Percentiles rank a stretch among this genome's conserved stretches.
Conservation (phyloP, 768 basidiomycete genomes). For the Phylloporus sp. region DNA sequence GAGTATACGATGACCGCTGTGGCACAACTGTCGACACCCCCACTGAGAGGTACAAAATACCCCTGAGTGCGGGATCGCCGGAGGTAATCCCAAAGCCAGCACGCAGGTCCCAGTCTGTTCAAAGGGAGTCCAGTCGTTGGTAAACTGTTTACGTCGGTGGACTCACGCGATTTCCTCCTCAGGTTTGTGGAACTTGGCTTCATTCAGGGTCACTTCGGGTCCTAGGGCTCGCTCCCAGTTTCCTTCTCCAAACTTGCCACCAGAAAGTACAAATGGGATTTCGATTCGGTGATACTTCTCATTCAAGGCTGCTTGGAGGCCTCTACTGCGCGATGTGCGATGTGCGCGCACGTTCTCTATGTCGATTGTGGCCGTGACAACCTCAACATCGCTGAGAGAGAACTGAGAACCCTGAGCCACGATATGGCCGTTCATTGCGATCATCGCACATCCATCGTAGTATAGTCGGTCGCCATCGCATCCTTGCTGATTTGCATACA, state of each 20-base stretch:
- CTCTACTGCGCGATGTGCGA: slow-evolving; percentile 76
- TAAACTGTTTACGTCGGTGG: neutral
- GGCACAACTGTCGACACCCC: slow-evolving; percentile 96
- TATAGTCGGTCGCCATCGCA: slow-evolving; percentile 98
- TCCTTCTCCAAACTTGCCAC: slow-evolving; percentile 66
- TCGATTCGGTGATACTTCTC: slow-evolving; percentile 80
- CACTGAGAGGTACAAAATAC: slow-evolving; percentile 92
- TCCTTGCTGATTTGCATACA: slow-evolving; percentile 98
- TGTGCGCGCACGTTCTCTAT: slow-evolving; percentile 96
- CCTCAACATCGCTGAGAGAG: slow-evolving; percentile 93
- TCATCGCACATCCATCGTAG: slow-evolving; percentile 96
- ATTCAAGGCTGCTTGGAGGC: slow-evolving; percentile 81
- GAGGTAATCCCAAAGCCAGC: slow-evolving; percentile 99
- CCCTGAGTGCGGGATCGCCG: slow-evolving; percentile 90
- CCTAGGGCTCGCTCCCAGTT: slow-evolving; percentile 47
- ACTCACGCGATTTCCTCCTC: slow-evolving; percentile 98
- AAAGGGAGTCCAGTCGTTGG: neutral
- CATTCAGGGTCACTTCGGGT: slow-evolving; percentile 42
- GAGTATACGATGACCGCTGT: slow-evolving; percentile 95
- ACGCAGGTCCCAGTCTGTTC: slow-evolving; percentile 87
- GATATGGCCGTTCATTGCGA: slow-evolving; percentile 89
- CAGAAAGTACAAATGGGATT: slow-evolving; percentile 74
- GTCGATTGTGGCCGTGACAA: slow-evolving; percentile 92
- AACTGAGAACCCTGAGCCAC: slow-evolving; percentile 97
- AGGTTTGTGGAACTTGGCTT: slow-evolving; percentile 64